Base-by-base conservation (phyloP, 1,284 basidiomycete genomes). In the Amylostereum chailletii region DNA sequence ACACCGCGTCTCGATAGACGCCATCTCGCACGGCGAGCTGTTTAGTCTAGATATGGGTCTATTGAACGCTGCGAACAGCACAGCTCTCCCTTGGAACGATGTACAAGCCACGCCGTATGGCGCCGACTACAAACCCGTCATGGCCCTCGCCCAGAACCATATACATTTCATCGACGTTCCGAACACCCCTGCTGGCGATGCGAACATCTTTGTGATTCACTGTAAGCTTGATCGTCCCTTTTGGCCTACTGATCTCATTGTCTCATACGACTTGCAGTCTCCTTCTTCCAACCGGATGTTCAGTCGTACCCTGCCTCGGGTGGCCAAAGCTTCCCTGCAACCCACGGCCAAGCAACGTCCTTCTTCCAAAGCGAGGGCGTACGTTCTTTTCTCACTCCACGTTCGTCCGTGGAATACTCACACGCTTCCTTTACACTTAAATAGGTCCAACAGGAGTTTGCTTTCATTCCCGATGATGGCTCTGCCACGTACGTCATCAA, bases 141-240 rank as follows among this genome's bases (percentile, higher is more conserved):
- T 89, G 81, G 86, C 79, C 0, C 69, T 90, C 34, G 86, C 86
- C 4, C 79, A 88, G 58, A 90, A 90, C 60, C 86, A 90, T 60
- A 69, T 90, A 33, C 79, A 86, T 60, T 92, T 90, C 76, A 70
- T 92, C 41, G 74, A 87, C 54, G 81, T 88, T 2, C 85, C 88
- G 5, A 74, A 71, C 34, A 71, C 78, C 4, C 54, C 76, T 19
- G 75, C 81, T 26, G 90, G 90, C 37, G 77, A 75, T 45, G 84
- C 81, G 3, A 70, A 83, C 52, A 84, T 94, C 52, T 94, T 90
- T 58, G 89, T 94, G 34, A 89, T 94, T 55, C 91, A 94, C 68
- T 94, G 88, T 86, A 58, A 58, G 85, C 67, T 47, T 54, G 11
- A 8, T 29, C n/a, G 48, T 10, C 43, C 10, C 1, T 40, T 47